These are phyloP conservation scores for Acanthamoeba castellanii DNA, from an alignment of 208 protist species.

Conservation along the genomic window DNA sequence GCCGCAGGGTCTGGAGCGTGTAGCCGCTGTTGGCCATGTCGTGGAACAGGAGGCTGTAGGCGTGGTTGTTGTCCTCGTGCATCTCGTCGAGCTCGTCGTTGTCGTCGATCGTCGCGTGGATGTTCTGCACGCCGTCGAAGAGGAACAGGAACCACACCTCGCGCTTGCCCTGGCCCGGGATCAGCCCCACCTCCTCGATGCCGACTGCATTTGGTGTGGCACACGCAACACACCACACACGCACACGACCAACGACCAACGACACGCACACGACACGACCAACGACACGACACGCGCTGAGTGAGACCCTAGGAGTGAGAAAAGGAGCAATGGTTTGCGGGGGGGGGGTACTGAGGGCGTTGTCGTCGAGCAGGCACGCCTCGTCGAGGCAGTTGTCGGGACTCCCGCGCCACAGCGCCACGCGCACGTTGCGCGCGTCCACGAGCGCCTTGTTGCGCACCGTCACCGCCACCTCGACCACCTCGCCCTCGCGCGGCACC, in stretches of 20 bases:
- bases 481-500: not conserved
- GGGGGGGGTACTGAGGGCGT: not conserved
- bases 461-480: not conserved
- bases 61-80: conserved; percentile 42
- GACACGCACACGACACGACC: too few relatives aligned
- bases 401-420: not conserved
- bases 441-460: not conserved
- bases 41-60: not conserved
- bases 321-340: too few relatives aligned
- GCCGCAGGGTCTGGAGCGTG: not conserved
- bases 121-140: not conserved
- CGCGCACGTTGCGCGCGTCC: not conserved
- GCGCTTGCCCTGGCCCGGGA: not conserved
- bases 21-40: not conserved
- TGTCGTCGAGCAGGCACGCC: not conserved
- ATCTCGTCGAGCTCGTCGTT: not conserved
- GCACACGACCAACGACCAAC: too few relatives aligned
- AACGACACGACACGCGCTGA: too few relatives aligned
- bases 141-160: not conserved
- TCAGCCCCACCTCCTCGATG: not conserved
- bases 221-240: too few relatives aligned
- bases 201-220: too few relatives aligned
- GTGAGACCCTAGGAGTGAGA: too few relatives aligned
- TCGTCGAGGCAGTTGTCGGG: not conserved
- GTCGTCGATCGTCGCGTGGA: conserved; percentile 1